Conservation (phyloP, 2,329 filamentous ascomycete species). For the Fusarium drepaniforme region DNA sequence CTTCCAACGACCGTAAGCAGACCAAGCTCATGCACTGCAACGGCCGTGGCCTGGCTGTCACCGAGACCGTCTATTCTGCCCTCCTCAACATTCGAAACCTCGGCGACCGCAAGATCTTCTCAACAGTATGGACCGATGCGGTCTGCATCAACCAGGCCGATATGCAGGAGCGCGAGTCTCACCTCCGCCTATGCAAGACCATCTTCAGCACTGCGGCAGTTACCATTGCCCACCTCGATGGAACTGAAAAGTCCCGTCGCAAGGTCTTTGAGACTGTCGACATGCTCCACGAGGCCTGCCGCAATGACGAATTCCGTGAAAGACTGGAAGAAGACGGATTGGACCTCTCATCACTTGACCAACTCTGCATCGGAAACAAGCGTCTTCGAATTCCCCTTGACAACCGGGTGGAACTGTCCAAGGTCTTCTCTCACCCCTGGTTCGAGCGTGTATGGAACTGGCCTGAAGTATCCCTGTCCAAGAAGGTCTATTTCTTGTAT, state of each 20-base stretch:
- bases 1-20: slow-evolving; percentile 14
- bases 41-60: slow-evolving; percentile 3
- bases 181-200: slow-evolving; percentile 12
- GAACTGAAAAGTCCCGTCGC: slow-evolving; percentile 11
- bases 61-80: slow-evolving; percentile 9
- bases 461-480: slow-evolving; percentile 16
- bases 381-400: slow-evolving; percentile 10
- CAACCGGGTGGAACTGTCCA: slow-evolving; percentile 11
- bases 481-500: slow-evolving; percentile 14
- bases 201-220: slow-evolving; percentile 14
- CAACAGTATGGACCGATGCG: slow-evolving; percentile 8
- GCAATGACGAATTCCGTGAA: slow-evolving; percentile 10
- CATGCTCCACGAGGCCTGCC: slow-evolving; percentile 12
- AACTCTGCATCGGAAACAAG: slow-evolving; percentile 11
- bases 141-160: slow-evolving; percentile 15
- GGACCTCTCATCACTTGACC: slow-evolving; percentile 12
- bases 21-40: slow-evolving; percentile 18
- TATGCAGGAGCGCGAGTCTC: slow-evolving; percentile 5
- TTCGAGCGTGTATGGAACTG: slow-evolving; percentile 15
- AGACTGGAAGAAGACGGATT: slow-evolving; percentile 6
- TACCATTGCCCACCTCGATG: slow-evolving; percentile 10
- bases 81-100: slow-evolving; percentile 13
- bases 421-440: slow-evolving; percentile 13
- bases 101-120: slow-evolving; percentile 16
- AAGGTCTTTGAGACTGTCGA: slow-evolving; percentile 17